Evolutionary conservation across 2,329 filamentous ascomycete species (phyloP).

Genomic region (Pleoardoris graminearum): DNA sequence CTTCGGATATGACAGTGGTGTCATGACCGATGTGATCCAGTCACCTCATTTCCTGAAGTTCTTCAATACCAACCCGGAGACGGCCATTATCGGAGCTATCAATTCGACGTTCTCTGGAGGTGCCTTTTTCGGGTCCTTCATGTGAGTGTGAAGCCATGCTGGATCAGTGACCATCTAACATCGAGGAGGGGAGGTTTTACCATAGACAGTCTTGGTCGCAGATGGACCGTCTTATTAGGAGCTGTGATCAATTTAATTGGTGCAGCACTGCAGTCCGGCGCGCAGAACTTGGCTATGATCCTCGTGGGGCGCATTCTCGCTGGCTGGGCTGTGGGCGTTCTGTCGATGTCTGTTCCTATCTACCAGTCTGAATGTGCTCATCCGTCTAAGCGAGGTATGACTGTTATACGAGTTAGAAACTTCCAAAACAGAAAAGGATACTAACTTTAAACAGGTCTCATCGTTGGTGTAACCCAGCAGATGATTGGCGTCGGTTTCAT

Average conservation of each 20-base stretch:
- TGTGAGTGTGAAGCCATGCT: conserved; percentile 32
- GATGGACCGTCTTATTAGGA: conserved; percentile 62
- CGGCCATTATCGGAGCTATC: conserved; percentile 63
- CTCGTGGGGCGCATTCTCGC: conserved; percentile 62
- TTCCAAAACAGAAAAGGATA: not conserved
- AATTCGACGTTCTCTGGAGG: conserved; percentile 65
- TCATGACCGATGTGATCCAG: conserved; percentile 58
- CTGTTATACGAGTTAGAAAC: not conserved
- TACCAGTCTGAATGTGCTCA: conserved; percentile 67
- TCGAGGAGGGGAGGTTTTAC: conserved; percentile 55
- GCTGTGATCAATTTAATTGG: conserved; percentile 62
- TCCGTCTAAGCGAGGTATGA: conserved; percentile 58
- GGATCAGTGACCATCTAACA: not conserved
- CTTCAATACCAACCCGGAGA: conserved; percentile 57
- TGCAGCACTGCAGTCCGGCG: conserved; percentile 61
- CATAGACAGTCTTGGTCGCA: conserved; percentile 64
- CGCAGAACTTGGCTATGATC: conserved; percentile 61
- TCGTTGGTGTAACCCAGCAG: conserved; percentile 61
- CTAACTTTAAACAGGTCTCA: conserved; percentile 40
- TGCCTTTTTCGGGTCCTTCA: conserved; percentile 59
- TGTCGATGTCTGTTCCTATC: conserved; percentile 64
- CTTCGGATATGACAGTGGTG: conserved; percentile 47
- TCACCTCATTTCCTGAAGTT: conserved; percentile 60
- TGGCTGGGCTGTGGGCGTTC: conserved; percentile 61
- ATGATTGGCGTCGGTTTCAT: conserved; percentile 63